These are phyloP conservation scores for Paralagenidium karlingii DNA, from an alignment of 352 stramenopile genomes.

Conservation along the genomic window DNA sequence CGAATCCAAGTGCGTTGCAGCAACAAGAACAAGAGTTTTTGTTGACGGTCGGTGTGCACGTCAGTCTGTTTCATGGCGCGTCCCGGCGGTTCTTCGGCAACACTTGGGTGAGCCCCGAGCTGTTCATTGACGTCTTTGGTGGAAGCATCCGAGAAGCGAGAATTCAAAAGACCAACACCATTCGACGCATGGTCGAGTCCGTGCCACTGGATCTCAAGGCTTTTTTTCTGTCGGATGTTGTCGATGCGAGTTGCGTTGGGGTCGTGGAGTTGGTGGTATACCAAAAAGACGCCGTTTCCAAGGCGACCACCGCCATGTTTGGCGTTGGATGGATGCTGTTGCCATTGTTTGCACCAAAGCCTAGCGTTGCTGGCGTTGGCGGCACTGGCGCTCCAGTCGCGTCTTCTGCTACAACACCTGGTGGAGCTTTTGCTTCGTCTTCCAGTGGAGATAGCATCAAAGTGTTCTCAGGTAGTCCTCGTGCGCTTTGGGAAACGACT, in stretches of 20 bases:
- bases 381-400: constrained; percentile 7
- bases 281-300: constrained; percentile 72
- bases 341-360: constrained; percentile 59
- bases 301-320: constrained; percentile 44
- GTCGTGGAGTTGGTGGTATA: constrained; percentile 90
- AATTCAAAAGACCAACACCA: constrained; percentile 27
- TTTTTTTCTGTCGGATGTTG: constrained; percentile 77
- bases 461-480: constrained; percentile 61
- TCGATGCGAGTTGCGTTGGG: constrained; percentile 83
- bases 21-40: constrained; percentile 32
- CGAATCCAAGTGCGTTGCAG: too few relatives aligned
- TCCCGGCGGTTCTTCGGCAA: constrained; percentile 88
- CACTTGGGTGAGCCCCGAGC: constrained; percentile 76
- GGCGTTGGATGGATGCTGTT: constrained; percentile 90
- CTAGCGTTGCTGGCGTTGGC: constrained; percentile 6
- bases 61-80: constrained; percentile 81
- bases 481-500: constrained; percentile 47
- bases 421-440: constrained; percentile 14
- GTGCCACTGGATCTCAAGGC: constrained; percentile 50
- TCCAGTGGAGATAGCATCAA: constrained; percentile 37
- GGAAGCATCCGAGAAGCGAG: too few relatives aligned
- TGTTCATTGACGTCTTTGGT: constrained; percentile 34
- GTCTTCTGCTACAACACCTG: too few relatives aligned
- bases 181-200: constrained; percentile 39
- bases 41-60: constrained; percentile 57